These are phyloP conservation scores for Grigorovia yakushimaensis DNA, from an alignment of 805 yeast genomes.

Conservation along the genomic window DNA sequence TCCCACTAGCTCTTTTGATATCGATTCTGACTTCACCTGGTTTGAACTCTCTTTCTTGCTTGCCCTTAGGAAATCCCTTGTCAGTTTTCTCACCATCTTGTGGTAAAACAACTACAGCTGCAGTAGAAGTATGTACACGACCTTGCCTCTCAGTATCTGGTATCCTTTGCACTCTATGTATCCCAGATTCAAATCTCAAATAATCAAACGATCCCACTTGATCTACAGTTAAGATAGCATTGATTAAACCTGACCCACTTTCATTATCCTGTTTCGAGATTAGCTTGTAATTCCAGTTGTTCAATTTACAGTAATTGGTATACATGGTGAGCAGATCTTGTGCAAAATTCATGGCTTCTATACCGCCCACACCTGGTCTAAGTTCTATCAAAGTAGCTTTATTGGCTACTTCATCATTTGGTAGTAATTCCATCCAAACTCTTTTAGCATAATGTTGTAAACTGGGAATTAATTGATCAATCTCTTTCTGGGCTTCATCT, in stretches of 20 bases:
- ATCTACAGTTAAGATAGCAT: slow-evolving; percentile 66
- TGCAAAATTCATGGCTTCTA: slow-evolving; percentile 84
- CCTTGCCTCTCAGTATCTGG: slow-evolving; percentile 94
- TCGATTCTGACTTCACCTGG: slow-evolving; percentile 88
- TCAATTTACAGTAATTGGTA: slow-evolving; percentile 50
- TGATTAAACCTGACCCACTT: slow-evolving; percentile 58
- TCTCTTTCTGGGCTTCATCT: slow-evolving; percentile 55
- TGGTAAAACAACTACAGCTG: slow-evolving; percentile 91
- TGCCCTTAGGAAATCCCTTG: slow-evolving; percentile 32
- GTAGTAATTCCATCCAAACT: slow-evolving; percentile 54
- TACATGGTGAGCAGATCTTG: slow-evolving; percentile 78
- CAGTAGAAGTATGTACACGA: slow-evolving; percentile 88
- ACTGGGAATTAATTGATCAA: slow-evolving; percentile 37
- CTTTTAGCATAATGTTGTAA: slow-evolving; percentile 34
- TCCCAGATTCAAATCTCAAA: slow-evolving; percentile 83
- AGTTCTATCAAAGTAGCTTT: slow-evolving; percentile 73
- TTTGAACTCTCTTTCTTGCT: slow-evolving; percentile 58
- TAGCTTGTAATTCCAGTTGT: slow-evolving; percentile 58
- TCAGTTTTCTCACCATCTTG: slow-evolving; percentile 54
- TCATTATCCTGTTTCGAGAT: slow-evolving; percentile 48
- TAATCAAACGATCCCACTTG: slow-evolving; percentile 67
- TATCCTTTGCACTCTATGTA: slow-evolving; percentile 88
- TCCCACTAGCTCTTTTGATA: slow-evolving; percentile 95
- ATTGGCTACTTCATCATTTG: slow-evolving; percentile 68
- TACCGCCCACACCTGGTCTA: slow-evolving; percentile 94